Evolutionary conservation across 306 rosid species (phyloP).

Genomic region (Malus sylvestris): DNA sequence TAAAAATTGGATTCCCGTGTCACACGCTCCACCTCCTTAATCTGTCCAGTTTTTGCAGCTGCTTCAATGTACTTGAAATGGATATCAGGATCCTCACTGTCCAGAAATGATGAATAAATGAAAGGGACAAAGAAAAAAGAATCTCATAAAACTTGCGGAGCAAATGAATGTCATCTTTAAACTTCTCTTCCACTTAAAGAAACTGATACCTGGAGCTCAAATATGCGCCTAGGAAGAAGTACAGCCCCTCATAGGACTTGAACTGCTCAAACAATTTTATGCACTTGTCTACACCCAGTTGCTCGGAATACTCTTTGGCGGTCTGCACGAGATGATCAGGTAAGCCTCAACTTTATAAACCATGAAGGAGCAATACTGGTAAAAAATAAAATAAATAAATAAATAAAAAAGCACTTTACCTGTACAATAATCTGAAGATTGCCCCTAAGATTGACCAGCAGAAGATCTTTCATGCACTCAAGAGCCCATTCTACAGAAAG

Average conservation of each 20-base stretch:
- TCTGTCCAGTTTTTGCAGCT: constrained; percentile 98
- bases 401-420: constrained; percentile 31
- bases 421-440: constrained; percentile 98
- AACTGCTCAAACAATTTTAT: constrained; percentile 95
- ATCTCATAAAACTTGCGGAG: neutral
- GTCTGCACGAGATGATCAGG: constrained; percentile 38
- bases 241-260: constrained; percentile 90
- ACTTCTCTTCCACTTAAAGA: neutral
- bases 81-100: constrained; percentile 99
- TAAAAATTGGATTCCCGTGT: constrained; percentile 95
- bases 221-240: constrained; percentile 95
- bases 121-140: neutral
- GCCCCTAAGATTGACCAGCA: constrained; percentile 93
- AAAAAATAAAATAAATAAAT: no score
- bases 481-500: constrained; percentile 92
- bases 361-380: neutral
- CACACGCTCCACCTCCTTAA: constrained; percentile 98
- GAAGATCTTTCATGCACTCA: constrained; percentile 98
- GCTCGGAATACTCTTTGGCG: constrained; percentile 92
- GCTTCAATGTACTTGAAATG: constrained; percentile 98
- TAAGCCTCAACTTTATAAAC: constrained; percentile 17
- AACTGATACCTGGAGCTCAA: constrained; percentile 81
- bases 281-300: constrained; percentile 83
- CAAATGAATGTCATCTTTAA: neutral
- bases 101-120: constrained; percentile 4